Evolutionary conservation across 202 grass and related monocot species (phyloP).

Genomic region (Carex arenaria): DNA sequence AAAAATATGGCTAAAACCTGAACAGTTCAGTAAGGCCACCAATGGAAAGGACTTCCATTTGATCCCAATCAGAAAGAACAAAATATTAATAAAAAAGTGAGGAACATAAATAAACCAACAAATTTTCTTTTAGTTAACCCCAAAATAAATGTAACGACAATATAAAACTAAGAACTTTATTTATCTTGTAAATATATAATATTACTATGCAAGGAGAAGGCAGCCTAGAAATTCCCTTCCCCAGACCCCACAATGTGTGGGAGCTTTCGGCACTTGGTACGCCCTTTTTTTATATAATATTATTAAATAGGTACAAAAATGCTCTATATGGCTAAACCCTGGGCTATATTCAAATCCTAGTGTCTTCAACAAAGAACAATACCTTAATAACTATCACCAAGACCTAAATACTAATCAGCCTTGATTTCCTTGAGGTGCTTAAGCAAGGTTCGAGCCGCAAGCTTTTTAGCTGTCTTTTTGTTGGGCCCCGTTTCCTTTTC

Average conservation of each 20-base stretch:
- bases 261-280: too few relatives aligned
- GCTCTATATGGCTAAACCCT: neutral
- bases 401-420: neutral
- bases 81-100: neutral
- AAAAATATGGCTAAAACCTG: too few relatives aligned
- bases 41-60: neutral
- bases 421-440: constrained; percentile 24
- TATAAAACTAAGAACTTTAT: too few relatives aligned
- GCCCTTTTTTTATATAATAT: too few relatives aligned
- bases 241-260: too few relatives aligned
- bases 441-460: constrained; percentile 40
- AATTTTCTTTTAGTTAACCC: too few relatives aligned
- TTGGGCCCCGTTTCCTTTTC: constrained; percentile 26
- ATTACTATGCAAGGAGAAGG: neutral
- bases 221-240: too few relatives aligned
- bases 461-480: constrained; percentile 41
- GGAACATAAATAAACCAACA: too few relatives aligned
- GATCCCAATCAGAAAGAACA: neutral
- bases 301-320: neutral
- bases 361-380: neutral
- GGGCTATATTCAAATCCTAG: neutral
- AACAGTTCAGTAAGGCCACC: neutral
- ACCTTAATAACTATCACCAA: neutral
- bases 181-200: neutral
- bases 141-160: too few relatives aligned